Evolutionary conservation across 768 basidiomycete genomes (phyloP), one percentile per base, ranked within the genome.

Genomic region (Panaeolus papilionaceus): DNA sequence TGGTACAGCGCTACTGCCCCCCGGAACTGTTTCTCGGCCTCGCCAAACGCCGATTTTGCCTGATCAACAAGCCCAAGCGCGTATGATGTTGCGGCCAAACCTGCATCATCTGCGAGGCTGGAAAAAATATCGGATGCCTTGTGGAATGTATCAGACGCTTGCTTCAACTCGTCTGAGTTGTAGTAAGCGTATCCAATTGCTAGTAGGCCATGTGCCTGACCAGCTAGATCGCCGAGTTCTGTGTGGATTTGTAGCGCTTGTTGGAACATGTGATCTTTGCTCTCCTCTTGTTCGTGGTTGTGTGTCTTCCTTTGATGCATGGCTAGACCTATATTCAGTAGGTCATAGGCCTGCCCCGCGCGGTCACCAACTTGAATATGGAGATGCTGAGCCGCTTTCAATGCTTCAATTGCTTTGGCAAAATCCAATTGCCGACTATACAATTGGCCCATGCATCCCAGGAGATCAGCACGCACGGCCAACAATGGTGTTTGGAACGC

Each of bases 361-460:
- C 66, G 33, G 66, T 77, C 76, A 8, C 71, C 71, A 0, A 68
- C 69, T 66, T 73, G 33, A 12, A 42, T 66, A 42, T 79, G 78
- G 7, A 77, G 49, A n/a, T 68, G 65, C n/a, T 72, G 49, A 1
- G 78, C 76, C 18, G 63, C 39, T 3, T 70, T 33, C 42, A 76
- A 72, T 49, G 71, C 75, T 26, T 71, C 68, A 65, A 71, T 58
- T 0, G 76, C 76, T 63, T 73, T 69, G 0, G 68, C 64, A 45
- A 73, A 71, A 23, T 69, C 62, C 4, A 38, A 68, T 66, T 75
- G 73, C 2, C 73, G 66, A 47, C 72, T 72, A 2, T 75, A 68
- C 10, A 78, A 33, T 66, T 78, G 77, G 2, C 76, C 77, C 71
- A 69, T 69, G 67, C 75, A 76, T 8, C 77, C 77, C 4, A 75